Evolutionary conservation across 1,139 yeast species (phyloP), one percentile per base, ranked within the genome.

Genomic region (Torulaspora globosa): DNA sequence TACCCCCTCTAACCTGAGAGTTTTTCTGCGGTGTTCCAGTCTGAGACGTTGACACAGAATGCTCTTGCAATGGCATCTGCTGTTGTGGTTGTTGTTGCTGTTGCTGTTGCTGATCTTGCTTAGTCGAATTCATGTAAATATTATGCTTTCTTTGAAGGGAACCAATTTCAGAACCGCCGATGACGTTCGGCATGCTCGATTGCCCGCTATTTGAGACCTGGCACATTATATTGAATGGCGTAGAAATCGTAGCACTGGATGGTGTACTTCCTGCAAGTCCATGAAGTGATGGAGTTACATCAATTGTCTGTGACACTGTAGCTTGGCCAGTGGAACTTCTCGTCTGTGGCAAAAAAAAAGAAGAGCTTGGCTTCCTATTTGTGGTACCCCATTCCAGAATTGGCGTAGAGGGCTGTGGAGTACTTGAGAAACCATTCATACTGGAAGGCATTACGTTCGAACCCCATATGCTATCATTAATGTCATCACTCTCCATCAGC

Each of bases 401-500:
- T n/a, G 65, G 66, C 2, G 63, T 60, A 1, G 56, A 47, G 14
- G 65, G 70, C 40, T 68, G 64, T 28, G 69, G 64, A 4, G 59
- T 51, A 12, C 47, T 50, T 5, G 60, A 47, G 35, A 60, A 55
- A 10, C 59, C 60, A 42, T 56, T 59, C 35, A 59, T 65, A 46
- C 68, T 63, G 12, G 63, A 51, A 24, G 65, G 57, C 29, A 60
- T 54, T 10, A 53, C 72, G 78, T 61, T 76, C 72, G 56, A 76
- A 76, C 55, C 79, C 69, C 41, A 76, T 74, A 59, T 78, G 78
- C 60, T 73, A 70, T 56, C 62, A 44, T 56, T 59, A 21, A 58
- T 57, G 27, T 58, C 62, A 47, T 76, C 81, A 15, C 78, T 70
- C 49, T 79, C 83, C 79, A 78, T 70, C 53, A 79, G 53, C 43